Base-by-base conservation (phyloP, 1,139 yeast species). In the Citeromyces hawaiiensis region DNA sequence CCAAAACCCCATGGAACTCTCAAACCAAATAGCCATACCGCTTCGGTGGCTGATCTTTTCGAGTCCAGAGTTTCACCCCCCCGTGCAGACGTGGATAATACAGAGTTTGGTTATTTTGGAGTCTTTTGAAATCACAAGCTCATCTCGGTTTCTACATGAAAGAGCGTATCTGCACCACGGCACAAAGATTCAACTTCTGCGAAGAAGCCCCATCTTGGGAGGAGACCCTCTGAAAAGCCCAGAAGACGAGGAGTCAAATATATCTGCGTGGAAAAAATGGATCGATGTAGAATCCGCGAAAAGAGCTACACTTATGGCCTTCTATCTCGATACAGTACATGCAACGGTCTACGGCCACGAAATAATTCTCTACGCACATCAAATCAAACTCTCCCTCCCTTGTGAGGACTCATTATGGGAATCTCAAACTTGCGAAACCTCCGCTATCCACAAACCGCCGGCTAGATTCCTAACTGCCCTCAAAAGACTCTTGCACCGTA, bases 101-200 rank as follows among this genome's bases (percentile, higher is more conserved):
- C 36, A 35, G 27, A 35, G 36, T 14, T 23, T 82, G 39, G 60
- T 76, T 40, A 51, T 82, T 41, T 56, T 81, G 32, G 88, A 81
- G 51, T 68, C 72, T 52, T 74, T 70, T 49, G 94, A 83, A 50
- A 78, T 82, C 53, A 68, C 78, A 39, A 71, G 77, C 47, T 54
- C 74, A 0, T 50, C 59, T n/a, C 58, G 76, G 38, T 60, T 61
- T 31, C 59, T 79, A 48, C 93, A 83, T 51, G 93, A 82, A 53
- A 56, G 94, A 38, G 83, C 83, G 0, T 83, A 77, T 50, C 62
- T 83, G 11, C 88, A 83, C 50, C 87, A 82, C 52, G 91, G 87
- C 2, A 72, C 87, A 0, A 76, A 83, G 0, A 74, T 81, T 16
- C 93, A 83, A 54, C 58, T 83, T 41, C 59, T 83, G 36, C 62